phyloP scores from a whole-genome alignment of 805 yeast genomes.

The Starmerella etchellsii region DNA sequence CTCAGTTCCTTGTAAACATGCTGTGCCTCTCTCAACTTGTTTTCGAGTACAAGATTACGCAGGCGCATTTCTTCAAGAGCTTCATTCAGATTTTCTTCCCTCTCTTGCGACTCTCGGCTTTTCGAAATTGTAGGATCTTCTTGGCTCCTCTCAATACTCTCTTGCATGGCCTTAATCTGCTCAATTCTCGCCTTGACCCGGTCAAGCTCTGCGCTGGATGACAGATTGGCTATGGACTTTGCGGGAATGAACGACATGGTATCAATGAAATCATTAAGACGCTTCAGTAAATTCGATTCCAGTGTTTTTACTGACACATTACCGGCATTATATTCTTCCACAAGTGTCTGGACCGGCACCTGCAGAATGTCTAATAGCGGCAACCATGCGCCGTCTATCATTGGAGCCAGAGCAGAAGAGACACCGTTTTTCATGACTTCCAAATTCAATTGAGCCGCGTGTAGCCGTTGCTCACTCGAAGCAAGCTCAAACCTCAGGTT shows the following conservation, averaged over 20 bases:
- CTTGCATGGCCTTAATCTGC: no score
- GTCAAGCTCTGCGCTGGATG: neutral
- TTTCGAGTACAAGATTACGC: conserved; percentile 7
- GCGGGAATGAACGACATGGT: neutral
- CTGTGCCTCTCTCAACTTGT: conserved; percentile 11
- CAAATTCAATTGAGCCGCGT: conserved; percentile 6
- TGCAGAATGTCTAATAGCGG: conserved; percentile 3
- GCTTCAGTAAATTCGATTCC: neutral
- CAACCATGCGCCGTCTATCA: conserved; percentile 1
- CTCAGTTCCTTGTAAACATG: conserved; percentile 9
- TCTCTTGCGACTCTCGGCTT: no score
- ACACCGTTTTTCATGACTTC: conserved; percentile 1
- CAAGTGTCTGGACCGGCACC: neutral
- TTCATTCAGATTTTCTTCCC: no score
- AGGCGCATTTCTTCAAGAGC: neutral
- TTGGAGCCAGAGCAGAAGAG: neutral
- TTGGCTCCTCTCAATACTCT: no score
- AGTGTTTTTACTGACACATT: neutral
- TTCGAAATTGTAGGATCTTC: no score
- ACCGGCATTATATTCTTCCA: neutral
- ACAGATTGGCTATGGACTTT: neutral
- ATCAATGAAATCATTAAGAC: neutral
- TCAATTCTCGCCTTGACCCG: neutral
- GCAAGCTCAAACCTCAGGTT: conserved; percentile 1
- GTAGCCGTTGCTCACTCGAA: neutral